A percentile compares a stretch with the other conserved stretches of the same genome.
Evolutionary conservation across 2,329 filamentous ascomycete species (phyloP).

Genomic region (Talaromyces rugulosus): DNA sequence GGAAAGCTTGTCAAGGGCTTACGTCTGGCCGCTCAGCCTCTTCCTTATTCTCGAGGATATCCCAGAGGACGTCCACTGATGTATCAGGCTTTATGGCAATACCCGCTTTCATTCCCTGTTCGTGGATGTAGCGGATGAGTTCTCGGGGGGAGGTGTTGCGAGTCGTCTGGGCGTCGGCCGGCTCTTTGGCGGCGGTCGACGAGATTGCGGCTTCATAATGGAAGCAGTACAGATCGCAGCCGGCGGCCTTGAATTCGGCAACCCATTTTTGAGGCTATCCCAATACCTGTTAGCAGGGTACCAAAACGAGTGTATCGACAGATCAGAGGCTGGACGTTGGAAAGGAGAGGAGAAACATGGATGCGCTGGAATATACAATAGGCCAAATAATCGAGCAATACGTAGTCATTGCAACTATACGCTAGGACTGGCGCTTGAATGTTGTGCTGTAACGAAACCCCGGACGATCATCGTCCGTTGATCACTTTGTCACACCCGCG

Average conservation of each 20-base stretch:
- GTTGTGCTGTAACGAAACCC: background rate
- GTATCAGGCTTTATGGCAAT: constrained; percentile 95
- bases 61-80: constrained; percentile 84
- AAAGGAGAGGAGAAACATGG: background rate
- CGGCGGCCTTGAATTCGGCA: constrained; percentile 86
- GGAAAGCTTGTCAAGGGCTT: constrained; percentile 35
- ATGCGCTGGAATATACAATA: background rate
- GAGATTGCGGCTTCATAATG: constrained; percentile 92
- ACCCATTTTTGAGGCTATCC: constrained; percentile 81
- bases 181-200: constrained; percentile 77
- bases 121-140: constrained; percentile 86
- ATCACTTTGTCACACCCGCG: background rate
- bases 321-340: background rate
- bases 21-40: constrained; percentile 83
- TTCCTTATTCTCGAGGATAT: constrained; percentile 71
- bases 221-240: constrained; percentile 99
- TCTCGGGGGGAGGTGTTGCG: constrained; percentile 75
- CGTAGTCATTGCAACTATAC: background rate
- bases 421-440: background rate
- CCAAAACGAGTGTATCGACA: background rate
- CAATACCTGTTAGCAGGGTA: background rate
- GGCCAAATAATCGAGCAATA: background rate
- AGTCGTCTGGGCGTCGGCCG: constrained; percentile 61
- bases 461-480: background rate
- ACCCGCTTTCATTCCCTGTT: constrained; percentile 80